Conservation (phyloP, 352 stramenopile genomes). For the Pseudoperonospora humuli region DNA sequence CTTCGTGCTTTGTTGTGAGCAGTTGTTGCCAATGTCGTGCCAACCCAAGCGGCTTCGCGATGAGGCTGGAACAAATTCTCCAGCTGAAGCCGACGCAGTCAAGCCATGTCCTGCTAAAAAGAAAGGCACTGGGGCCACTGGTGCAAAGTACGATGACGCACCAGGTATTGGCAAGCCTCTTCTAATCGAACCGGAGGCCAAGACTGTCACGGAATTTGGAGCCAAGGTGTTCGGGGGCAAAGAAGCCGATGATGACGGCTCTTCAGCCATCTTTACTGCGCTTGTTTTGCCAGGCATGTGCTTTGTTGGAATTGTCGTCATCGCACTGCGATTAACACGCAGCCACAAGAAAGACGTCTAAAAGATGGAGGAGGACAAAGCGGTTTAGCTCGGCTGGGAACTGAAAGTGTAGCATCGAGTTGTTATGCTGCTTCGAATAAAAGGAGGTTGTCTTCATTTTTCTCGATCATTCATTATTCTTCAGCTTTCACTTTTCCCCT, state of each 20-base stretch:
- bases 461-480: neutral
- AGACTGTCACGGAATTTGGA: slow-evolving; percentile 29
- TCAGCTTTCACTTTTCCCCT: too few species aligned
- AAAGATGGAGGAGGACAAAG: slow-evolving; percentile 3
- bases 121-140: slow-evolving; percentile 24
- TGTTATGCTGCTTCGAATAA: slow-evolving; percentile 7
- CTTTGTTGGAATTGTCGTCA: slow-evolving; percentile 39
- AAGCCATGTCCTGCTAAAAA: slow-evolving; percentile 71
- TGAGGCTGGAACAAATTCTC: slow-evolving; percentile 28
- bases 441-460: slow-evolving; percentile 10
- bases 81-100: slow-evolving; percentile 32
- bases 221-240: slow-evolving; percentile 36
- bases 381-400: slow-evolving; percentile 4
- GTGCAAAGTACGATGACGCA: slow-evolving; percentile 38
- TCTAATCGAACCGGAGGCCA: slow-evolving; percentile 15
- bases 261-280: slow-evolving; percentile 17
- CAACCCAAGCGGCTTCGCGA: slow-evolving; percentile 56
- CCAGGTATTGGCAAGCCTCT: slow-evolving; percentile 55
- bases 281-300: slow-evolving; percentile 44
- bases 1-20: neutral
- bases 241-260: slow-evolving; percentile 15
- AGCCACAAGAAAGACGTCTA: slow-evolving; percentile 75
- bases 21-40: slow-evolving; percentile 44
- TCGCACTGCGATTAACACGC: slow-evolving; percentile 49
- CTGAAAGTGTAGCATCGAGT: slow-evolving; percentile 3